These are phyloP conservation scores for Leucoagaricus sp. DNA, from an alignment of 1,284 basidiomycete species.

Conservation along the genomic window DNA sequence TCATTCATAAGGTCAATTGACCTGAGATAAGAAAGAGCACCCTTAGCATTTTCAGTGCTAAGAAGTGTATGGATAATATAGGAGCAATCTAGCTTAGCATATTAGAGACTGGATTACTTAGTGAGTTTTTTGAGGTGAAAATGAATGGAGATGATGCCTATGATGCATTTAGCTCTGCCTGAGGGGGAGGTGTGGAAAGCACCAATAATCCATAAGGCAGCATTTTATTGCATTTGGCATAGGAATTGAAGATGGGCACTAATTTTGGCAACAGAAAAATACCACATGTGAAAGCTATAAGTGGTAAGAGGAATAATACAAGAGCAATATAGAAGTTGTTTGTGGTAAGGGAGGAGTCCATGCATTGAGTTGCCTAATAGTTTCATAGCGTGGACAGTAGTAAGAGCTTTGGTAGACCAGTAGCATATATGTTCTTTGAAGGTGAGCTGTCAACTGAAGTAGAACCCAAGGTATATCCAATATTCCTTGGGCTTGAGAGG, in stretches of 20 bases:
- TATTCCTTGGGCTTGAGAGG: not conserved
- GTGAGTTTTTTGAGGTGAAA: too few species aligned
- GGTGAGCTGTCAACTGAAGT: constrained; percentile 10
- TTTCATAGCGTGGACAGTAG: constrained; percentile 6
- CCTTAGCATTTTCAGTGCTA: too few species aligned
- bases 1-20: too few species aligned
- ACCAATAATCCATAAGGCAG: not conserved
- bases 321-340: constrained; percentile 6
- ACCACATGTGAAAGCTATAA: constrained; percentile 8
- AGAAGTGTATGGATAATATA: too few species aligned
- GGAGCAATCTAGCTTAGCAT: too few species aligned
- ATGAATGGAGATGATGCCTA: too few species aligned
- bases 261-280: not conserved
- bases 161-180: not conserved
- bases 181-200: not conserved
- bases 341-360: constrained; percentile 1
- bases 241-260: not conserved
- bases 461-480: constrained; percentile 14
- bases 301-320: constrained; percentile 10
- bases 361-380: constrained; percentile 8
- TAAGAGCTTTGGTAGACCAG: constrained; percentile 17
- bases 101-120: too few species aligned
- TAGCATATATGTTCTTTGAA: constrained; percentile 16
- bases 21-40: too few species aligned
- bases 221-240: not conserved